Conservation (phyloP, 352 stramenopile species). For the Aphanomyces cochlioides region DNA sequence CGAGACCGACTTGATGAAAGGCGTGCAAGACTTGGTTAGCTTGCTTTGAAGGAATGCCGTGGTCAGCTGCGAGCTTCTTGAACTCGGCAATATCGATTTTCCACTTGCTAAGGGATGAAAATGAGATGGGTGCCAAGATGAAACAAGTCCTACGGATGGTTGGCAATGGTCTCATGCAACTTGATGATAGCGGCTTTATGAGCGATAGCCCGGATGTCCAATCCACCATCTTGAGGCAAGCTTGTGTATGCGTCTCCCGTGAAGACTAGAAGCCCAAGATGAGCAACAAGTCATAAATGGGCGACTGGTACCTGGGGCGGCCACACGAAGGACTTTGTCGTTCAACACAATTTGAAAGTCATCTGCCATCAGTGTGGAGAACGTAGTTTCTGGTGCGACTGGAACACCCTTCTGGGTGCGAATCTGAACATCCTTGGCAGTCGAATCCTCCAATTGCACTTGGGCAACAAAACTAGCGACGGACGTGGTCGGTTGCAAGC, state of each 20-base stretch:
- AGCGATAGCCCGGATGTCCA: conserved; percentile 71
- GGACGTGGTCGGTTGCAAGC: conserved; percentile 39
- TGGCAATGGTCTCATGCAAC: conserved; percentile 65
- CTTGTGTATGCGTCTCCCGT: conserved; percentile 67
- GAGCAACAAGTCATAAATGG: not conserved
- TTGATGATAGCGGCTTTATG: conserved; percentile 79
- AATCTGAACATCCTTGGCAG: conserved; percentile 61
- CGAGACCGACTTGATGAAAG: conserved; percentile 70
- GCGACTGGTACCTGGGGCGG: conserved; percentile 40
- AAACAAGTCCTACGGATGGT: conserved; percentile 40
- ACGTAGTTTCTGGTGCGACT: conserved; percentile 57
- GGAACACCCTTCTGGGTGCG: conserved; percentile 53
- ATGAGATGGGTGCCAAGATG: not conserved
- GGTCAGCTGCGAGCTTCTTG: conserved; percentile 57
- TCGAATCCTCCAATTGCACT: conserved; percentile 74
- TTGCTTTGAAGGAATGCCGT: conserved; percentile 83
- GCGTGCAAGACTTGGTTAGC: conserved; percentile 63
- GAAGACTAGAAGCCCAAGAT: conserved; percentile 1
- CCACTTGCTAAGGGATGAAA: conserved; percentile 35
- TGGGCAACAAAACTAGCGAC: conserved; percentile 67
- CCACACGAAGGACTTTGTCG: conserved; percentile 65
- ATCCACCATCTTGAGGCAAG: conserved; percentile 63
- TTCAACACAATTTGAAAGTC: conserved; percentile 83
- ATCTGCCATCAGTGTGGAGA: conserved; percentile 66
- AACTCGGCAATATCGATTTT: conserved; percentile 42